Evolutionary conservation across 2,329 filamentous ascomycete species (phyloP), one percentile per base, ranked within the genome.

Genomic region (Hypoxylon sp.): DNA sequence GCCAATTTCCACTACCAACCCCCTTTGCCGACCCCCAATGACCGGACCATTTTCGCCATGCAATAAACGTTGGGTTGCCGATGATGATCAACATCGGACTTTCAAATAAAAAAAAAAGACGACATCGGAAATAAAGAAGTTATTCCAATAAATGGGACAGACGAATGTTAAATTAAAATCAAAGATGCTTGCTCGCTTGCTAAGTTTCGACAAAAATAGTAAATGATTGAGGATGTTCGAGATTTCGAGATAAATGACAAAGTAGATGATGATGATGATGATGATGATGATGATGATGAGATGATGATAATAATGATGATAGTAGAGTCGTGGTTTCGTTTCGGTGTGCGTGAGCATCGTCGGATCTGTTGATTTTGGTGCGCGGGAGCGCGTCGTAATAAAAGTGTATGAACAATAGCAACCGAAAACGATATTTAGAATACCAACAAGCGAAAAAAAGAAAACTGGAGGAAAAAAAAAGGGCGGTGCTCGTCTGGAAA

Each of bases 101-200:
- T 50, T 37, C 37, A 44, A 37, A n/a, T n/a, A n/a, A 19, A 51
- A 56, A 55, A 39, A 58, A 51, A 63, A 14, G 14, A 50, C n/a
- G 19, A 46, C 35, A 13, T 39, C n/a, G 24, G 29, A 31, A 48
- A 37, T 4, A 29, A 47, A 52, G 19, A 47, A 47, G 46, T 52
- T 57, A 52, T 55, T 44, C 69, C 67, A 72, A 73, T 65, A 50
- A 70, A 72, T 64, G 61, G 53, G 61, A 68, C 48, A 65, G 63
- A 71, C 67, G 70, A 70, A 72, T 47, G 46, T 55, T 68, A 70
- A 58, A 69, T 63, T 67, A 73, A 76, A 77, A 55, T 46, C 75
- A 75, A 77, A 78, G 76, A 81, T 77, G 81, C 79, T 80, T 77
- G 75, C 77, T 80, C 76, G 76, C 77, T 78, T 77, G 76, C 77